These are phyloP conservation scores for Jacaranda mimosifolia DNA, from an alignment of 257 asterid species.

Conservation along the genomic window DNA sequence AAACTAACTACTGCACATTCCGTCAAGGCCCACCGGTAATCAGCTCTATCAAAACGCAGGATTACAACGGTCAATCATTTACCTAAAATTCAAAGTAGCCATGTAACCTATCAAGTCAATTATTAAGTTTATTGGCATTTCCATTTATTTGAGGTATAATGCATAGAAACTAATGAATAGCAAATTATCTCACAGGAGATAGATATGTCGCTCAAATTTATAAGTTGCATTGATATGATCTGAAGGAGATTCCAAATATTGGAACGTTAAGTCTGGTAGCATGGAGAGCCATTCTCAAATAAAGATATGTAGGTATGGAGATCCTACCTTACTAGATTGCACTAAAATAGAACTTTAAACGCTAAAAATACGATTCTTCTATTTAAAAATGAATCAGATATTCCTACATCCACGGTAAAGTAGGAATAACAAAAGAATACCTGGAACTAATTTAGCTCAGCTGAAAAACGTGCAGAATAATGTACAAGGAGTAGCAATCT, in stretches of 20 bases:
- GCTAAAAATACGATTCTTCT: slow-evolving; percentile 6
- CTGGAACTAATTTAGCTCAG: slow-evolving; percentile 11
- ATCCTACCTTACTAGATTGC: slow-evolving; percentile 24
- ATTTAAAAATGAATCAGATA: slow-evolving; percentile 1
- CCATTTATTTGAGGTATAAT: too few relatives aligned
- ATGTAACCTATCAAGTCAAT: too few relatives aligned
- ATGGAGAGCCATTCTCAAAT: slow-evolving; percentile 1
- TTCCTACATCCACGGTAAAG: background rate
- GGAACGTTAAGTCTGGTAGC: background rate
- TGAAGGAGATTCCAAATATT: too few relatives aligned
- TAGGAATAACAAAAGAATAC: slow-evolving; percentile 2
- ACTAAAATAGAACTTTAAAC: background rate
- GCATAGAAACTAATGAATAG: too few relatives aligned
- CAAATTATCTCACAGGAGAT: too few relatives aligned
- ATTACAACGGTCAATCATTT: background rate
- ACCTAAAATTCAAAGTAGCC: background rate
- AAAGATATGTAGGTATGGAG: background rate
- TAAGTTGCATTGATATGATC: background rate
- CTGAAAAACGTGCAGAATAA: slow-evolving; percentile 30
- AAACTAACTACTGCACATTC: background rate
- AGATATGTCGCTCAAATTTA: background rate
- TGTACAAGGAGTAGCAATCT: slow-evolving; percentile 20
- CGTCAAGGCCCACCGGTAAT: background rate
- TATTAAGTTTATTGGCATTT: too few relatives aligned
- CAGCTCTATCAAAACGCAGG: background rate